Evolutionary conservation across 2,329 filamentous ascomycete genomes (phyloP).

Genomic region (Hymenoscyphus scutula): DNA sequence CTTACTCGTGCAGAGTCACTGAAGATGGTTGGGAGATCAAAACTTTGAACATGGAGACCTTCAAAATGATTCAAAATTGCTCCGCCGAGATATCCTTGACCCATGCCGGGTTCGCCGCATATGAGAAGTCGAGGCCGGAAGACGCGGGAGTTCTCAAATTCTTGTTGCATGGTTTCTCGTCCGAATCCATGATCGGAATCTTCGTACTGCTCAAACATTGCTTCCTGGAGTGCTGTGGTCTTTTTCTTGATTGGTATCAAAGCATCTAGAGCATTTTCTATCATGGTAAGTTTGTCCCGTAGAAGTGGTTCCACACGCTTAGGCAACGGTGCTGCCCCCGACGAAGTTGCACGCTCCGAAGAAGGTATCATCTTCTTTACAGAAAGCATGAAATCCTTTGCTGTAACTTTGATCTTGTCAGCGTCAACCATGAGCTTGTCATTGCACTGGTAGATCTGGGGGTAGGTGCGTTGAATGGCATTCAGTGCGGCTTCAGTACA

Average conservation of each 20-base stretch:
- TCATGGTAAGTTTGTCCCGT: slow-evolving; percentile 65
- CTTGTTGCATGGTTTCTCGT: slow-evolving; percentile 69
- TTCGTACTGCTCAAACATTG: slow-evolving; percentile 83
- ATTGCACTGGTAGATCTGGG: slow-evolving; percentile 89
- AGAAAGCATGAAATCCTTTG: slow-evolving; percentile 96
- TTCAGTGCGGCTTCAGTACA: slow-evolving; percentile 96
- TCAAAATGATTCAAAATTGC: slow-evolving; percentile 90
- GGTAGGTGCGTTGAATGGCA: slow-evolving; percentile 90
- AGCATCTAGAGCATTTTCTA: slow-evolving; percentile 68
- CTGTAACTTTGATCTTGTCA: slow-evolving; percentile 77
- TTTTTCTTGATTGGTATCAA: slow-evolving; percentile 83
- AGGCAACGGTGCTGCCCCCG: slow-evolving; percentile 77
- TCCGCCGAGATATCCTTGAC: slow-evolving; percentile 82
- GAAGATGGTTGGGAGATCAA: slow-evolving; percentile 84
- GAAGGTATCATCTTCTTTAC: slow-evolving; percentile 96
- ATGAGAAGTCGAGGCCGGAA: slow-evolving; percentile 88
- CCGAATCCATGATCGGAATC: slow-evolving; percentile 82
- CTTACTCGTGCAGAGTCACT: slow-evolving; percentile 75
- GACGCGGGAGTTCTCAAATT: slow-evolving; percentile 83
- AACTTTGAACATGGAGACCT: slow-evolving; percentile 89
- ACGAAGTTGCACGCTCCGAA: slow-evolving; percentile 84
- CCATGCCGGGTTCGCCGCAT: slow-evolving; percentile 82
- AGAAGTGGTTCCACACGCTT: slow-evolving; percentile 79
- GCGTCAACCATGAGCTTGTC: slow-evolving; percentile 89
- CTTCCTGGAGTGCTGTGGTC: slow-evolving; percentile 87